These are phyloP conservation scores for Lachancea thermotolerans DNA, from an alignment of 805 yeast genomes.

Conservation along the genomic window DNA sequence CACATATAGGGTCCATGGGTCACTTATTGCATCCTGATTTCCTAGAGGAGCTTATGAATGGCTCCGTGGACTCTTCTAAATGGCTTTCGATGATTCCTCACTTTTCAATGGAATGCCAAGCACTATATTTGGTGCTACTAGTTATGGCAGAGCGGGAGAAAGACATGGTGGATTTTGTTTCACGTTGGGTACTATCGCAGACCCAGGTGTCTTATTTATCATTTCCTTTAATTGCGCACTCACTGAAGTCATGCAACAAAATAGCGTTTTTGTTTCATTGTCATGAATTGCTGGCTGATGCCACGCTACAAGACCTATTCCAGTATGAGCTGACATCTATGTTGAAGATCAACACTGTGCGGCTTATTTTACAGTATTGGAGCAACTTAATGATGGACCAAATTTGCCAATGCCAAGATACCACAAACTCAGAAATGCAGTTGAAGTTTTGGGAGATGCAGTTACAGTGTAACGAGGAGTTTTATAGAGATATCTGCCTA, in stretches of 20 bases:
- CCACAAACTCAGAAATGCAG: constrained; percentile 19
- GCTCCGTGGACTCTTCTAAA: background rate
- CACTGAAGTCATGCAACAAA: constrained; percentile 1
- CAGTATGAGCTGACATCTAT: constrained; percentile 18
- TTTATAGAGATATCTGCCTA: constrained; percentile 19
- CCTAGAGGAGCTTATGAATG: constrained; percentile 3
- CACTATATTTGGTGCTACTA: constrained; percentile 3
- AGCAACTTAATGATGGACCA: constrained; percentile 21
- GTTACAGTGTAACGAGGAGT: constrained; percentile 17
- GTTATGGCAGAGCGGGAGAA: background rate
- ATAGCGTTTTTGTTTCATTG: constrained; percentile 16
- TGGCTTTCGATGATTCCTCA: constrained; percentile 3
- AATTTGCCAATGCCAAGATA: constrained; percentile 20
- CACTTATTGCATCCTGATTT: constrained; percentile 1
- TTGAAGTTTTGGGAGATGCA: constrained; percentile 25
- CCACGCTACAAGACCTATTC: constrained; percentile 11
- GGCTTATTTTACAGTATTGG: constrained; percentile 22
- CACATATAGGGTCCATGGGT: background rate
- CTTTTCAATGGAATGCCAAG: constrained; percentile 4
- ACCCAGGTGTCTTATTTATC: constrained; percentile 2
- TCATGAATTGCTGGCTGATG: constrained; percentile 15
- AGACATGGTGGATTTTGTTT: background rate
- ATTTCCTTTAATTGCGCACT: constrained; percentile 4
- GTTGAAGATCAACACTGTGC: constrained; percentile 17
- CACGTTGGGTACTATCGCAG: constrained; percentile 3